Evolutionary conservation across 129 eudicot genomes (phyloP).

Genomic region (Logfia minima): DNA sequence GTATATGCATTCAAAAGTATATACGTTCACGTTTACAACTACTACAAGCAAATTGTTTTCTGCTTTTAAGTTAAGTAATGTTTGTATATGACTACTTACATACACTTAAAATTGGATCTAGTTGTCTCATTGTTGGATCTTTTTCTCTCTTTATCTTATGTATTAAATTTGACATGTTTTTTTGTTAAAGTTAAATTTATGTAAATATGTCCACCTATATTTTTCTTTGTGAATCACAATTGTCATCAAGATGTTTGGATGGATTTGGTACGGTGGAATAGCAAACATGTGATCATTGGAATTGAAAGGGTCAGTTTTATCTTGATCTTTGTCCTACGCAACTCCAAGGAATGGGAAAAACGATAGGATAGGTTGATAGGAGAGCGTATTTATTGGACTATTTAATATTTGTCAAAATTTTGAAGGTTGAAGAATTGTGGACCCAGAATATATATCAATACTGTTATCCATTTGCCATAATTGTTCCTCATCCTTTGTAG

Average conservation of each 20-base stretch:
- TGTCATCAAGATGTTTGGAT: neutral
- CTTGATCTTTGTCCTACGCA: slow-evolving; percentile 28
- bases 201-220: too few species aligned
- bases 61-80: too few species aligned
- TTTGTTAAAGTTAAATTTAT: too few species aligned
- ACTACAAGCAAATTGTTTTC: too few species aligned
- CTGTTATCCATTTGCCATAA: slow-evolving; percentile 22
- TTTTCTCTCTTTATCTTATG: too few species aligned
- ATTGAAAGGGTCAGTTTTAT: slow-evolving; percentile 13
- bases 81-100: too few species aligned
- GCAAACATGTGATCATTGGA: slow-evolving; percentile 30
- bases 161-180: too few species aligned
- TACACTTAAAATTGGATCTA: too few species aligned
- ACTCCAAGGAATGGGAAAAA: slow-evolving; percentile 29
- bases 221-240: neutral
- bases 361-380: slow-evolving; percentile 39
- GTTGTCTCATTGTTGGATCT: too few species aligned
- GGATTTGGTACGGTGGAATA: slow-evolving; percentile 1
- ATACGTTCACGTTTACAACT: too few species aligned
- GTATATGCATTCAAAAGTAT: too few species aligned
- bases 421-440: slow-evolving; percentile 21
- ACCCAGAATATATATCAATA: slow-evolving; percentile 24
- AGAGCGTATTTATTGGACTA: slow-evolving; percentile 28
- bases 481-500: neutral
- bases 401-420: slow-evolving; percentile 18